A percentile compares a stretch with the other conserved stretches of the same genome.
These are phyloP conservation scores for Bipolaris oryzae DNA, from an alignment of 2,329 filamentous ascomycete genomes.

Conservation along the genomic window DNA sequence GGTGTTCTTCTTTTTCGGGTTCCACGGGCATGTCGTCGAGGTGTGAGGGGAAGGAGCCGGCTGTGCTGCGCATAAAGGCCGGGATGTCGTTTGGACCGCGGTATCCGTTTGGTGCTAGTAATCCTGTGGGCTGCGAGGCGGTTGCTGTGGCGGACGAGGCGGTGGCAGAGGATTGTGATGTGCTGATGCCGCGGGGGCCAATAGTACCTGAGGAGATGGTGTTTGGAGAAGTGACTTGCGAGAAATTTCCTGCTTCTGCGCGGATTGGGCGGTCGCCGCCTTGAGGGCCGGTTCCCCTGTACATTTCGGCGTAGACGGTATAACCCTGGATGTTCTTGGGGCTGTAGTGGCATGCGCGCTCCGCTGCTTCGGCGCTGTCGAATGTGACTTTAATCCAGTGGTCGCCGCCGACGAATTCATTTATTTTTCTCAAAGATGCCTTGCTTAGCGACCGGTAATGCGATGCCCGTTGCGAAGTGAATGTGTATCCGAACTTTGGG, in stretches of 20 bases:
- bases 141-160: slow-evolving; percentile 52
- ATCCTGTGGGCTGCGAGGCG: slow-evolving; percentile 27
- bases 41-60: slow-evolving; percentile 35
- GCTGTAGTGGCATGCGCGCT: slow-evolving; percentile 55
- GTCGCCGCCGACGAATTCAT: slow-evolving; percentile 79
- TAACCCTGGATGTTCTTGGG: slow-evolving; percentile 57
- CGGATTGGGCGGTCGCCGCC: slow-evolving; percentile 52
- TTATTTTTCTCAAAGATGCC: slow-evolving; percentile 78
- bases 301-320: slow-evolving; percentile 56
- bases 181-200: slow-evolving; percentile 25
- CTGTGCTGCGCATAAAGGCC: slow-evolving; percentile 20
- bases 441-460: slow-evolving; percentile 70
- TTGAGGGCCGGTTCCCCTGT: slow-evolving; percentile 52
- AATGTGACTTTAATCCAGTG: slow-evolving; percentile 79
- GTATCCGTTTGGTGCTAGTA: slow-evolving; percentile 9
- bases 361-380: slow-evolving; percentile 56
- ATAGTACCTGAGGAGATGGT: slow-evolving; percentile 43
- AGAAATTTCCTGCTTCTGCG: slow-evolving; percentile 40
- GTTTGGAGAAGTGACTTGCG: slow-evolving; percentile 43
- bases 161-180: slow-evolving; percentile 45
- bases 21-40: slow-evolving; percentile 22
- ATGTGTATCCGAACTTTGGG: slow-evolving; percentile 72
- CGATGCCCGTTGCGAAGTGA: slow-evolving; percentile 71
- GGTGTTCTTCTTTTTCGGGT: slow-evolving; percentile 32
- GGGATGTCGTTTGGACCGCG: slow-evolving; percentile 31